Base-by-base conservation (phyloP, 352 stramenopile genomes). In the Phytophthora vignae region DNA sequence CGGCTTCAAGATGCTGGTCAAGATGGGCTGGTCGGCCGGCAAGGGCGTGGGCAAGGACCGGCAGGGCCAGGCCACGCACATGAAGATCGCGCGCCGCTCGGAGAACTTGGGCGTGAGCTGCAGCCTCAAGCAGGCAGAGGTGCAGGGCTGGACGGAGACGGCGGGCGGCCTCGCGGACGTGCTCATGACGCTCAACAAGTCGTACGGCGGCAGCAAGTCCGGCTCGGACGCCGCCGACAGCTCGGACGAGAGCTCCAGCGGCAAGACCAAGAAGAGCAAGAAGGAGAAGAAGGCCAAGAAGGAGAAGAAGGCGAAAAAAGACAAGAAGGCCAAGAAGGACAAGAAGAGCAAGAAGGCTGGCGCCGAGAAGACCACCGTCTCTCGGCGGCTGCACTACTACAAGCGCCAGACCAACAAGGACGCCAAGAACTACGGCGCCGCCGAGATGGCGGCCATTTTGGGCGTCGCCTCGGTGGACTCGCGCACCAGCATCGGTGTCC, bases 21-120 rank as follows among this genome's bases (percentile, higher is more conserved):
- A n/a, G n/a, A n/a, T 99, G 96, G 97, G 97, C 71, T 99, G 96
- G 95, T 94, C 90, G 22, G 93, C 98, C 31, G 95, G 95, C 58
- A 90, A 96, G 67, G 96, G 93, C 58, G 87, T 99, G 40, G 97
- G 97, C 19, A 98, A 98, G 71, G 81, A 98, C 31, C 81, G 98
- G 56, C 93, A 98, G 76, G 92, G 93, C 4, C 90, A 91, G 66
- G 87, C 88, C 25, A 87, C 88, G 19, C 90, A 97, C 75, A 82
- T 98, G 36, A 95, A 96, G 74, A 90, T 97, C 38, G 77, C 93
- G 36, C 88, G 91, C 25, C 90, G 94, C 17, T 90, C 91, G 6
- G 92, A 98, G 67, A 94, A 88, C 60, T 78, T 98, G 33, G 96
- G 96, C 19, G 86, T 99, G 33, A 95, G 96, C 42, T 98, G 94